Base-by-base conservation (phyloP, 1,284 basidiomycete genomes). In the Sanghuangporus sanghuang region DNA sequence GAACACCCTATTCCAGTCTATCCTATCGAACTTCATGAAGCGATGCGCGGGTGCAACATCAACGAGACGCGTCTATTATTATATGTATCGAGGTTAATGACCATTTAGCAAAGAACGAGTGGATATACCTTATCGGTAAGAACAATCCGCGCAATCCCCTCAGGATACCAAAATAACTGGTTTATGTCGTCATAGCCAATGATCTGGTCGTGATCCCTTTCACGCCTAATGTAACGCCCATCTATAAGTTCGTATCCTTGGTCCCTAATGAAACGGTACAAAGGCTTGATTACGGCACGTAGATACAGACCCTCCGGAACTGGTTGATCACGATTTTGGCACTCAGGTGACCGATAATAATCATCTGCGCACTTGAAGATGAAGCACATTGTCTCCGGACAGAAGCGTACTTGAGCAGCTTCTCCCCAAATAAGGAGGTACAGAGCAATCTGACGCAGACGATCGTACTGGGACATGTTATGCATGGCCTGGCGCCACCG, bases 291-390 rank as follows among this genome's bases (percentile, higher is more conserved):
- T 68, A 99, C 94, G 1, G 92, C 83, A 50, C 90, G 87, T 35
- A 99, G 81, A 74, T 98, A 99, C 16, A 98, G 80, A 1, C 96
- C 97, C 71, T 99, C 97, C 0, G 95, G 94, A 0, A 98, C 95
- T 0, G 96, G 88, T 65, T 98, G 96, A 64, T 95, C 81, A 62
- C 95, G 83, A 75, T 88, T 94, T 77, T 99, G 97, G 73, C 97
- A 99, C 74, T 99, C 97, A n/a, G 96, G 90, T 16, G 94, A 96
- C 54, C 96, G 95, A 77, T 99, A 99, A 77, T 98, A 99, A 78
- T 99, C 96, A 75, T 99, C 96, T 27, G 96, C 97, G 73, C 97
- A 99, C 80, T 99, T 98, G 91, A 99, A 99, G 77, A 99, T 97
- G 84, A 98, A 99, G 78, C 95, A 98, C 61, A 98, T 78, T 72